phyloP scores from a whole-genome alignment of 2,329 filamentous ascomycete species.

The Penicillium corylophilum region DNA sequence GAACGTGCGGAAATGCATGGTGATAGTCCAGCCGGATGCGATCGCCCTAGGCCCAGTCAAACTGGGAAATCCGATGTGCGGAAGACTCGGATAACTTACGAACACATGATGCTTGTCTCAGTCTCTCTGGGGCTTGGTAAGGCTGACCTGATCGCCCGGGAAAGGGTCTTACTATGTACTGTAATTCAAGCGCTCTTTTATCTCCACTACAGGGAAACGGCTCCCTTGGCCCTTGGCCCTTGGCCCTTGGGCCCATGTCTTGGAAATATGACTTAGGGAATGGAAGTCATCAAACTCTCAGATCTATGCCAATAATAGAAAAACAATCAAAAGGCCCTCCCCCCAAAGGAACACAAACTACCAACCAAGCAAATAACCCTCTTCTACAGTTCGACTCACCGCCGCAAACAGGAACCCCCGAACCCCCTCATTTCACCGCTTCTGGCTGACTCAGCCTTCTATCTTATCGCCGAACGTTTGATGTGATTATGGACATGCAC shows the following conservation, averaged over 20 bases:
- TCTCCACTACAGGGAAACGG: neutral
- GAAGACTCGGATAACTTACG: slow-evolving; percentile 22
- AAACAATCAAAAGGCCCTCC: too few relatives aligned
- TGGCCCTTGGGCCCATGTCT: neutral
- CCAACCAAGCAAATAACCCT: neutral
- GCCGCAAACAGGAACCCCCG: neutral
- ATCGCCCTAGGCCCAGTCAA: slow-evolving; percentile 13
- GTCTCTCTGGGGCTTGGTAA: neutral
- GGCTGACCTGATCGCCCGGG: neutral
- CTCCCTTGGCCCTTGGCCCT: too few relatives aligned
- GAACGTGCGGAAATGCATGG: slow-evolving; percentile 25
- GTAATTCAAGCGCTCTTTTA: too few relatives aligned
- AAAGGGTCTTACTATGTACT: neutral
- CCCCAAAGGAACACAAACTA: too few relatives aligned
- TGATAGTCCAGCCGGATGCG: slow-evolving; percentile 26
- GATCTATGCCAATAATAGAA: too few relatives aligned
- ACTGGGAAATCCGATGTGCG: too few relatives aligned
- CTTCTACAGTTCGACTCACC: neutral
- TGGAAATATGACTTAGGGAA: neutral
- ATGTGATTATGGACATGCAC: neutral
- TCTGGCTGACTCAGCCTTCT: slow-evolving; percentile 7
- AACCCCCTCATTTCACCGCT: slow-evolving; percentile 5
- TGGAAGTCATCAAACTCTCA: too few relatives aligned
- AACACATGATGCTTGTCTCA: slow-evolving; percentile 21
- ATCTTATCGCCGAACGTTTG: slow-evolving; percentile 13